These are phyloP conservation scores for Sclerotinia borealis DNA, from an alignment of 2,329 filamentous ascomycete species.

Conservation along the genomic window DNA sequence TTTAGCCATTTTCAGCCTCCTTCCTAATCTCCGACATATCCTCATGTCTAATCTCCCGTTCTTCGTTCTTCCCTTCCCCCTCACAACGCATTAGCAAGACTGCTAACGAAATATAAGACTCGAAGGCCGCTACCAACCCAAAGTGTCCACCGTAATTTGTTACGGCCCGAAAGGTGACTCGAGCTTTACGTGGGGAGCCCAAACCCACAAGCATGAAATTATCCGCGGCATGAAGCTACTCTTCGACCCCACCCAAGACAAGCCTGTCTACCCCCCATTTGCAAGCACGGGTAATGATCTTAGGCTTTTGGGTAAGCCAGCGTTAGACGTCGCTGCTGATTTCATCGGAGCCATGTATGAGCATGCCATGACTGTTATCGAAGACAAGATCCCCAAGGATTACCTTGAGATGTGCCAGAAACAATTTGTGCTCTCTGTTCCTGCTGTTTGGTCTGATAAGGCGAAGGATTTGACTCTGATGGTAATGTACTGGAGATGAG, in stretches of 20 bases:
- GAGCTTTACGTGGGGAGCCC: slow-evolving; percentile 15
- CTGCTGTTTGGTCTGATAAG: slow-evolving; percentile 52
- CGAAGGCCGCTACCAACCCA: slow-evolving; percentile 6
- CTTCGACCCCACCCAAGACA: slow-evolving; percentile 24
- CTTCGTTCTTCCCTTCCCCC: too few relatives aligned
- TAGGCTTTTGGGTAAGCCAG: slow-evolving; percentile 40
- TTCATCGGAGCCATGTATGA: slow-evolving; percentile 32
- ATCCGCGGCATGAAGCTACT: slow-evolving; percentile 26
- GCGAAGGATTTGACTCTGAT: slow-evolving; percentile 46
- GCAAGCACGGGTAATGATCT: slow-evolving; percentile 27
- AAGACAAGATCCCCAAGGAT: slow-evolving; percentile 37
- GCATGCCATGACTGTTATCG: slow-evolving; percentile 42
- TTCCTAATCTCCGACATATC: too few relatives aligned
- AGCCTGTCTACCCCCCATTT: slow-evolving; percentile 16
- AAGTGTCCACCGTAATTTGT: slow-evolving; percentile 15
- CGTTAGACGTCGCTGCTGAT: slow-evolving; percentile 42
- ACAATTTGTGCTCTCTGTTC: slow-evolving; percentile 51
- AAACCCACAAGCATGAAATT: slow-evolving; percentile 5
- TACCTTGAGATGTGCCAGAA: slow-evolving; percentile 41
- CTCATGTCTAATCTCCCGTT: not conserved
- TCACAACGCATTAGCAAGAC: not conserved
- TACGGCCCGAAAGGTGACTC: slow-evolving; percentile 10
- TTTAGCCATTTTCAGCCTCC: too few relatives aligned
- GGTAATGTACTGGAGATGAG: slow-evolving; percentile 25
- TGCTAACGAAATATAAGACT: slow-evolving; percentile 1